phyloP scores from a whole-genome alignment of 495 filamentous ascomycete species.

The Trichoderma virens region DNA sequence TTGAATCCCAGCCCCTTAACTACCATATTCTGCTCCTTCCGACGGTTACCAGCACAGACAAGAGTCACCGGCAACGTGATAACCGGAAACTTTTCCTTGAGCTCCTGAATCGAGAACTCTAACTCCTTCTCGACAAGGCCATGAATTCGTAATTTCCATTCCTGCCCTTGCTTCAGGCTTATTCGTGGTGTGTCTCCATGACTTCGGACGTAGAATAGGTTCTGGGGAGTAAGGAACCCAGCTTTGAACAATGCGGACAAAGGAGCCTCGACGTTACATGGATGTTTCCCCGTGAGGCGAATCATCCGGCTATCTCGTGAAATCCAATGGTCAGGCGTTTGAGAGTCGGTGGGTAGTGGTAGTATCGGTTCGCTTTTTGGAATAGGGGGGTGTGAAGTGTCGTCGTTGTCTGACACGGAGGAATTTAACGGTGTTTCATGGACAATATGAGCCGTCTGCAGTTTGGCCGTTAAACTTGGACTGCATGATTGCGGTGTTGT shows the following conservation, averaged over 20 bases:
- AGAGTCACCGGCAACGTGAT: constrained; percentile 83
- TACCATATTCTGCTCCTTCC: constrained; percentile 91
- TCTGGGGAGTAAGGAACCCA: constrained; percentile 84
- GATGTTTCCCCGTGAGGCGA: constrained; percentile 82
- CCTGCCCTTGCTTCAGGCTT: constrained; percentile 59
- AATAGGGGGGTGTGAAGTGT: background rate
- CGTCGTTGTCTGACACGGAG: background rate
- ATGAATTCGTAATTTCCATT: constrained; percentile 83
- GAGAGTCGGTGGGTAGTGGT: background rate
- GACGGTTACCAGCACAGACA: constrained; percentile 87
- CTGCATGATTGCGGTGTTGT: background rate
- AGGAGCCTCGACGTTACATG: constrained; percentile 90
- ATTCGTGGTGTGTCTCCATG: constrained; percentile 84
- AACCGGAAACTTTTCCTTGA: constrained; percentile 71
- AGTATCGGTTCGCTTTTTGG: background rate
- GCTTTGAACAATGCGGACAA: constrained; percentile 73
- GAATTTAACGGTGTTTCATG: background rate
- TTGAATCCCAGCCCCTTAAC: constrained; percentile 94
- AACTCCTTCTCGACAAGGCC: constrained; percentile 76
- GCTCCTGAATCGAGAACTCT: constrained; percentile 63
- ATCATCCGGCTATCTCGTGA: constrained; percentile 63
- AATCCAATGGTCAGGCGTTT: constrained; percentile 8
- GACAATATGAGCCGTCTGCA: background rate
- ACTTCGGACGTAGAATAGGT: constrained; percentile 93
- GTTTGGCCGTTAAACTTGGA: background rate